Evolutionary conservation across 257 asterid genomes (phyloP).

Genomic region (Nicotiana benthamiana): DNA sequence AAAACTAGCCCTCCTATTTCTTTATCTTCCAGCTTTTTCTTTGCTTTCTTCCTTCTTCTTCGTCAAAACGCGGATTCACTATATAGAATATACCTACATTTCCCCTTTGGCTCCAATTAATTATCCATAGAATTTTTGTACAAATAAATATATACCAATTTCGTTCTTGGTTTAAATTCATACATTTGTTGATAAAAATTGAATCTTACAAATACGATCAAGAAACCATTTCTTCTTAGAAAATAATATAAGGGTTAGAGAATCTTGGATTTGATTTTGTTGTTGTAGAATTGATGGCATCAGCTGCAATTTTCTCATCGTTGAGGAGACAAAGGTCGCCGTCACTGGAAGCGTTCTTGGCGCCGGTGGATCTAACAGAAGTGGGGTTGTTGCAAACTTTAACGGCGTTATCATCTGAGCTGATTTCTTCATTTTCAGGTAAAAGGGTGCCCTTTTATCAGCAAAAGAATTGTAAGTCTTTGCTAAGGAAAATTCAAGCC

Average conservation of each 20-base stretch:
- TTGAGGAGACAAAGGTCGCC: slow-evolving; percentile 82
- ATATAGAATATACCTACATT: background rate
- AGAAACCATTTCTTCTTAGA: background rate
- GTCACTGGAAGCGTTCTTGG: slow-evolving; percentile 67
- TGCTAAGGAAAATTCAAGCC: slow-evolving; percentile 61
- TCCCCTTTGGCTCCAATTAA: background rate
- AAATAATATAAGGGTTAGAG: background rate
- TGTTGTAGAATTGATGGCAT: slow-evolving; percentile 43
- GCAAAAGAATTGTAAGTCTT: slow-evolving; percentile 48
- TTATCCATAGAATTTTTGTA: background rate
- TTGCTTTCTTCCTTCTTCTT: slow-evolving; percentile 7
- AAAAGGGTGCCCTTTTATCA: slow-evolving; percentile 38
- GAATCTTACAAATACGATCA: background rate
- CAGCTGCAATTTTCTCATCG: slow-evolving; percentile 83
- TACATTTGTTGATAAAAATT: background rate
- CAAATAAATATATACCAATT: background rate
- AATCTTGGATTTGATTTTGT: background rate
- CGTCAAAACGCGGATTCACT: slow-evolving; percentile 53
- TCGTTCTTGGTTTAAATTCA: background rate
- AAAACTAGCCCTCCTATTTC: slow-evolving; percentile 1
- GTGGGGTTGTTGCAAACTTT: slow-evolving; percentile 46
- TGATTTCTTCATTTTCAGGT: slow-evolving; percentile 36
- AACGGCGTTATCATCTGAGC: slow-evolving; percentile 42
- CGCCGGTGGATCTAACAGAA: slow-evolving; percentile 67
- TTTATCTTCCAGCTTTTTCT: slow-evolving; percentile 8